These are phyloP conservation scores for Sporothrix pseudoabietina DNA, from an alignment of 2,329 filamentous ascomycete species.

Conservation along the genomic window DNA sequence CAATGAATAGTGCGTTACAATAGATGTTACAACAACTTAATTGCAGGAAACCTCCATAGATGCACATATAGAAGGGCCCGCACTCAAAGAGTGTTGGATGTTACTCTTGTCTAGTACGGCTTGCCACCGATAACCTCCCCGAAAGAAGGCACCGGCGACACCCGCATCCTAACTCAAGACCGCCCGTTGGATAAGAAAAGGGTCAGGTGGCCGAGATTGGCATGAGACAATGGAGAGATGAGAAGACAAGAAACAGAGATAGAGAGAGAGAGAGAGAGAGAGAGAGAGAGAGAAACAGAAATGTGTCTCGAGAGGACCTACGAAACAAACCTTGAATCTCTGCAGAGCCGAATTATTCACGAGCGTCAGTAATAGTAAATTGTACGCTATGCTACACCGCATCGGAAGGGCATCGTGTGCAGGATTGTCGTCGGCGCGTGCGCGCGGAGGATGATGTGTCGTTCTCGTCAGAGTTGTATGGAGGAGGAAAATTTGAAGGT, in stretches of 20 bases:
- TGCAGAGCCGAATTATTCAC: neutral
- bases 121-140: constrained; percentile 27
- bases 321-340: neutral
- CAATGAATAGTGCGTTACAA: neutral
- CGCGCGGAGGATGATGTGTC: neutral
- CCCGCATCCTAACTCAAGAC: constrained; percentile 44
- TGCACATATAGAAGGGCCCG: constrained; percentile 41
- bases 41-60: constrained; percentile 45
- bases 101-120: constrained; percentile 45
- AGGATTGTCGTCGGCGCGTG: neutral
- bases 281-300: neutral
- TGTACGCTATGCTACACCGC: neutral
- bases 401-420: neutral
- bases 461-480: constrained; percentile 6
- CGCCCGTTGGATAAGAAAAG: constrained; percentile 38
- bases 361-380: neutral
- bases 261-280: neutral
- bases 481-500: constrained; percentile 6
- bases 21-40: constrained; percentile 47
- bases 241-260: neutral
- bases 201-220: constrained; percentile 44
- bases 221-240: constrained; percentile 40
- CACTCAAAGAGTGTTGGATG: constrained; percentile 48
- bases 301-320: neutral
- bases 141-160: constrained; percentile 34